These are phyloP conservation scores for Cylindricascospora bacillispora DNA, from an alignment of 1,139 yeast genomes.

Conservation along the genomic window DNA sequence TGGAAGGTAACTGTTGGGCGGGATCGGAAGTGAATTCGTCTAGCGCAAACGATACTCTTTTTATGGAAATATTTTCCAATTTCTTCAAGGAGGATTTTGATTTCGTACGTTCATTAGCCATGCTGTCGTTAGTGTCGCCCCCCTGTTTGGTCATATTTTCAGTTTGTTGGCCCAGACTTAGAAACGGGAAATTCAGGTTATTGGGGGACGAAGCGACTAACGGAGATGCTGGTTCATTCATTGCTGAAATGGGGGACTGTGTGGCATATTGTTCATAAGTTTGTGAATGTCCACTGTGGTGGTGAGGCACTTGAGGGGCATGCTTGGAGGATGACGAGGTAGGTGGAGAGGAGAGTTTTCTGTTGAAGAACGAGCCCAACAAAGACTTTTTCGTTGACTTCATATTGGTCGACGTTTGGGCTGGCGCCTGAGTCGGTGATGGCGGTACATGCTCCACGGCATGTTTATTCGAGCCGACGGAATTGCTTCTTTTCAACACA, in stretches of 20 bases:
- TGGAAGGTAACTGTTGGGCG: conserved; percentile 87
- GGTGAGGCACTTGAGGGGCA: too few relatives aligned
- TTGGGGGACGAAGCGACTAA: too few relatives aligned
- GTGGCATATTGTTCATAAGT: too few relatives aligned
- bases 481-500: too few relatives aligned
- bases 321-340: too few relatives aligned
- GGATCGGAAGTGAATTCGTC: conserved; percentile 66
- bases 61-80: conserved; percentile 29
- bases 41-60: conserved; percentile 64
- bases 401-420: conserved; percentile 8
- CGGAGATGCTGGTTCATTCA: too few relatives aligned
- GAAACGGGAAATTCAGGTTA: too few relatives aligned
- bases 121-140: neutral
- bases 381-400: conserved; percentile 13
- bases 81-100: too few relatives aligned
- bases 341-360: conserved; percentile 6
- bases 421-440: conserved; percentile 4
- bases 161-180: neutral
- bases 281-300: too few relatives aligned
- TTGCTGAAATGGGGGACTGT: too few relatives aligned
- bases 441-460: too few relatives aligned
- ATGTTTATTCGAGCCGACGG: too few relatives aligned
- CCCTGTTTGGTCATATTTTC: neutral
- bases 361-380: conserved; percentile 18
- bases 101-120: conserved; percentile 1